These are phyloP conservation scores for Metarhizium rileyi DNA, from an alignment of 2,329 filamentous ascomycete species.

Conservation along the genomic window DNA sequence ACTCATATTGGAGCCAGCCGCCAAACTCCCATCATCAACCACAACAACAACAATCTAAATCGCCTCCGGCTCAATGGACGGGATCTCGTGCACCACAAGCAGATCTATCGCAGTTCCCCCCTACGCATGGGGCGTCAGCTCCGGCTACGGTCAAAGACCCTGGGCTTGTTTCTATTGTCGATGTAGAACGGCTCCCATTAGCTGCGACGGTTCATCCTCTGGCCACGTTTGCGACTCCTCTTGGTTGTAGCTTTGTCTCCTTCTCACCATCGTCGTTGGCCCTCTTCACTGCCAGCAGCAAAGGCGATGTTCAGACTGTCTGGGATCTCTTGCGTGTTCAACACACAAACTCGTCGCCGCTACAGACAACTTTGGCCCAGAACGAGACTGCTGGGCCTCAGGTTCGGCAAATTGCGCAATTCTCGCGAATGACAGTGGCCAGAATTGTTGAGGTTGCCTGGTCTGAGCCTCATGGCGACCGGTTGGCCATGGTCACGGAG, in stretches of 20 bases:
- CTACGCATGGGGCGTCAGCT: slow-evolving; percentile 50
- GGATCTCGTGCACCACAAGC: slow-evolving; percentile 32
- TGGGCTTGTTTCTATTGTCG: slow-evolving; percentile 64
- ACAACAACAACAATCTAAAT: slow-evolving; percentile 29
- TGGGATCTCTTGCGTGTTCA: slow-evolving; percentile 68
- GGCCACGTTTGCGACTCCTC: slow-evolving; percentile 59
- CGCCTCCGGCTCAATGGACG: slow-evolving; percentile 40
- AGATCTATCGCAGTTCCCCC: slow-evolving; percentile 54
- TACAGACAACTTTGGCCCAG: slow-evolving; percentile 39
- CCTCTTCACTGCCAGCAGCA: slow-evolving; percentile 70
- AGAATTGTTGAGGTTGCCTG: slow-evolving; percentile 85
- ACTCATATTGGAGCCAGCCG: slow-evolving; percentile 65
- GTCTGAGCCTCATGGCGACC: slow-evolving; percentile 72
- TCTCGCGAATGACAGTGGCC: slow-evolving; percentile 83
- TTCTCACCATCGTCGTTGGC: slow-evolving; percentile 66
- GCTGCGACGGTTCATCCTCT: slow-evolving; percentile 50
- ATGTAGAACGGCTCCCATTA: slow-evolving; percentile 50
- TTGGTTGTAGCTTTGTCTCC: slow-evolving; percentile 73
- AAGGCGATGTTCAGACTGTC: slow-evolving; percentile 73
- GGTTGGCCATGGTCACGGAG: slow-evolving; percentile 81
- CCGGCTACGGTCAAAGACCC: slow-evolving; percentile 54
- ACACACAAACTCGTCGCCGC: slow-evolving; percentile 49
- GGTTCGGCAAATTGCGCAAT: slow-evolving; percentile 79
- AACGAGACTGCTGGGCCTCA: slow-evolving; percentile 40
- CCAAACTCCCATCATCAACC: slow-evolving; percentile 25